Evolutionary conservation across 129 eudicot genomes (phyloP).

Genomic region (Artemisia annua): DNA sequence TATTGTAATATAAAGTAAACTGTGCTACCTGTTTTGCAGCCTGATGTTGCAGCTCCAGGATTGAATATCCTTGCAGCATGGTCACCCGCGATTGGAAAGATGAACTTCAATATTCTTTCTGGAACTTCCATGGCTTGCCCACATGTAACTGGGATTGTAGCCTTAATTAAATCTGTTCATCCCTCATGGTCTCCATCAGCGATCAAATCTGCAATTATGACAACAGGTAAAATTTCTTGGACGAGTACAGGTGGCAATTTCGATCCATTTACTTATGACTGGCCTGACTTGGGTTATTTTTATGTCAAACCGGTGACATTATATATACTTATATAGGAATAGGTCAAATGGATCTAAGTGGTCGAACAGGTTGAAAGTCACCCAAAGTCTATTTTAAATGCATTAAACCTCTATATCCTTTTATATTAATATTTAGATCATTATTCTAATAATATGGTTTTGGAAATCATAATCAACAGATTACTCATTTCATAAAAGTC

Average conservation of each 20-base stretch:
- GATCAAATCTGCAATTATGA: slow-evolving; percentile 90
- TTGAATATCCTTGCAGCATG: slow-evolving; percentile 87
- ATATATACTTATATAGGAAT: background rate
- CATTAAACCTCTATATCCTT: background rate
- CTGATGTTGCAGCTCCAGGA: slow-evolving; percentile 91
- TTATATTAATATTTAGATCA: background rate
- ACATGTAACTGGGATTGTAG: slow-evolving; percentile 79
- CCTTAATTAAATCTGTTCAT: slow-evolving; percentile 74
- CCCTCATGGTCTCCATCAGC: slow-evolving; percentile 94
- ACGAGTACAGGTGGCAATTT: slow-evolving; percentile 1
- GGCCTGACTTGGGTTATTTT: background rate
- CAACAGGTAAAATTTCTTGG: slow-evolving; percentile 62
- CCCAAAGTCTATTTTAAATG: background rate
- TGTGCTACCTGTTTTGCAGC: slow-evolving; percentile 49
- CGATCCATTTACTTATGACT: background rate
- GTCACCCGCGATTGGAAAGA: slow-evolving; percentile 66
- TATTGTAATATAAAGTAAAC: background rate
- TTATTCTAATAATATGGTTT: background rate
- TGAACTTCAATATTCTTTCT: slow-evolving; percentile 59
- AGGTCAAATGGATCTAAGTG: background rate
- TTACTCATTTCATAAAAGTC: background rate
- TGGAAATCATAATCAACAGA: background rate
- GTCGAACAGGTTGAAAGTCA: background rate
- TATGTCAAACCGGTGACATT: background rate
- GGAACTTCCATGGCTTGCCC: slow-evolving; percentile 99